These are phyloP conservation scores for Phytopythium delawarense DNA, from an alignment of 352 stramenopile genomes.

Conservation along the genomic window DNA sequence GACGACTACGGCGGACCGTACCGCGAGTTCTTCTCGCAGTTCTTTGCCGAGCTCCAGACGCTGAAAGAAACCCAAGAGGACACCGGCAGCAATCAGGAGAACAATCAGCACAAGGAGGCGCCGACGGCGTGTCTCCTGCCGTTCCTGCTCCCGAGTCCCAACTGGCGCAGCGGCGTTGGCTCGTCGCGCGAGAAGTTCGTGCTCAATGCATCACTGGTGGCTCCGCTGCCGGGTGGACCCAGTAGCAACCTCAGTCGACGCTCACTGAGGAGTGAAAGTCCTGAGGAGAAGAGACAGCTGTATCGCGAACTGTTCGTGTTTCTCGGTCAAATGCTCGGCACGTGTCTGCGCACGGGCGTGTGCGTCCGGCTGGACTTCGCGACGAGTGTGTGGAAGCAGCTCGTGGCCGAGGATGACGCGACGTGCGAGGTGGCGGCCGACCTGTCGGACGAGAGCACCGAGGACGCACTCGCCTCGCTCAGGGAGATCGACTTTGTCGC, in stretches of 20 bases:
- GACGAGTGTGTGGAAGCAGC: slow-evolving; percentile 67
- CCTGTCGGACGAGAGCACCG: slow-evolving; percentile 7
- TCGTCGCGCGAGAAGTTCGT: slow-evolving; percentile 84
- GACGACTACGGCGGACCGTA: slow-evolving; percentile 95
- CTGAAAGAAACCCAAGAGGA: slow-evolving; percentile 11
- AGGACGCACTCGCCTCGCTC: slow-evolving; percentile 37
- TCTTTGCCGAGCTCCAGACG: slow-evolving; percentile 68
- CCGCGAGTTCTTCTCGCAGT: slow-evolving; percentile 90
- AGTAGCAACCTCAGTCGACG: background rate
- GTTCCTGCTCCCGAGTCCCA: slow-evolving; percentile 85
- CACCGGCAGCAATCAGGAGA: slow-evolving; percentile 7
- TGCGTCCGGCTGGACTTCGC: slow-evolving; percentile 72
- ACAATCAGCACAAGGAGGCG: background rate
- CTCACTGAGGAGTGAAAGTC: slow-evolving; percentile 18
- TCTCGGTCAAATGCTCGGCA: slow-evolving; percentile 87
- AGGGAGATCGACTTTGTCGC: slow-evolving; percentile 66
- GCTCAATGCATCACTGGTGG: slow-evolving; percentile 47
- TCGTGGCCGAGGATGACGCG: slow-evolving; percentile 43
- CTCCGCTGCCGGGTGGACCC: background rate
- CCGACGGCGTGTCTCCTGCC: slow-evolving; percentile 56
- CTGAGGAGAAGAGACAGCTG: slow-evolving; percentile 50
- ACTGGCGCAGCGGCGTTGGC: slow-evolving; percentile 79
- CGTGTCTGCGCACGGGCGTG: slow-evolving; percentile 78
- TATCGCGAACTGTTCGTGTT: slow-evolving; percentile 88
- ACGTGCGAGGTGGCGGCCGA: background rate